phyloP scores from a whole-genome alignment of 2,329 filamentous ascomycete genomes.

The Tolypocladium inflatum region DNA sequence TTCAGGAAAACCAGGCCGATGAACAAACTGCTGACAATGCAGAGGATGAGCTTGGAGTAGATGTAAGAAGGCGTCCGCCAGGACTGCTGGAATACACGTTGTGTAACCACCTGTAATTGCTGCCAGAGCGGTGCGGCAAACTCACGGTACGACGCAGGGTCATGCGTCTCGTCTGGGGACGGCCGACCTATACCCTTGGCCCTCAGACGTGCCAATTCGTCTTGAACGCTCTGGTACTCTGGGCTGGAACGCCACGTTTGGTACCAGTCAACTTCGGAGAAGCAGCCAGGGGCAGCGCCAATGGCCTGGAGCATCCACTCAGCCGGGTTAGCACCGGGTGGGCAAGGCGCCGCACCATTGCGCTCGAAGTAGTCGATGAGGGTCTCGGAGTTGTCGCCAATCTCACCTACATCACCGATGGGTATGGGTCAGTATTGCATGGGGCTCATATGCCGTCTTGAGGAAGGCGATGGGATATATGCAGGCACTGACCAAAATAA shows the following conservation, averaged over 20 bases:
- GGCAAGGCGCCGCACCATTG: slow-evolving; percentile 45
- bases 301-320: slow-evolving; percentile 52
- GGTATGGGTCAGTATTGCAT: no score
- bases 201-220: background rate
- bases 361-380: slow-evolving; percentile 50
- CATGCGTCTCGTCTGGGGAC: background rate
- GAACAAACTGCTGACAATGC: background rate
- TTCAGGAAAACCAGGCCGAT: background rate
- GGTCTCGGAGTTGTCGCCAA: slow-evolving; percentile 13
- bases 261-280: background rate
- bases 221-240: background rate
- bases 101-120: slow-evolving; percentile 51
- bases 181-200: no score
- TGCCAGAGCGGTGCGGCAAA: slow-evolving; percentile 6
- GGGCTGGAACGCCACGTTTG: background rate
- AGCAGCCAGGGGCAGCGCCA: slow-evolving; percentile 29
- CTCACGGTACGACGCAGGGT: background rate
- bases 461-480: no score
- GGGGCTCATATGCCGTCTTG: no score
- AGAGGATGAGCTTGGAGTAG: slow-evolving; percentile 47
- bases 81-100: slow-evolving; percentile 66
- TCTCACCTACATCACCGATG: background rate
- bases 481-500: slow-evolving; percentile 21
- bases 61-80: slow-evolving; percentile 71
- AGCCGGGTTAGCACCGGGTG: slow-evolving; percentile 51